Conservation (phyloP, 1,284 basidiomycete genomes). For the Apiotrichum mycotoxinovorans region DNA sequence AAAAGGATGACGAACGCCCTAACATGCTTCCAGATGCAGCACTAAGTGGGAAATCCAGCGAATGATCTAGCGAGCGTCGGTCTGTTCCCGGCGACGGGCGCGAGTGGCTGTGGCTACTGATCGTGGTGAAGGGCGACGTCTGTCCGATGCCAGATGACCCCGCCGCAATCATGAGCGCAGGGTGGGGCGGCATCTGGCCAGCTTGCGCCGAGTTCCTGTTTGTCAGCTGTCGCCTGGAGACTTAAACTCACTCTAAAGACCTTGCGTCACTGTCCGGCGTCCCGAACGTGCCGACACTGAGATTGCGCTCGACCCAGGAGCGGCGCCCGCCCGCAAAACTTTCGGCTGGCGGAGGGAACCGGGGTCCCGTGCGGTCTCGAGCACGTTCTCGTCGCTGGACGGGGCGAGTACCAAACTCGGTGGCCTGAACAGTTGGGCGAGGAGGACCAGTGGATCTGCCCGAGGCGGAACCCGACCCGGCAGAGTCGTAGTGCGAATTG, state of each 20-base stretch:
- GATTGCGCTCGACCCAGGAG: constrained; percentile 8
- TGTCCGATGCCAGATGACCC: background rate
- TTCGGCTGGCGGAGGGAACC: background rate
- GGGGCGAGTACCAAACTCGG: constrained; percentile 14
- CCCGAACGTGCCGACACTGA: constrained; percentile 18
- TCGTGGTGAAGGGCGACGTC: background rate
- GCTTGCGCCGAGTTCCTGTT: background rate
- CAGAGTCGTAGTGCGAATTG: constrained; percentile 12
- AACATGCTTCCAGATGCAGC: background rate
- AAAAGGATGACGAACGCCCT: background rate
- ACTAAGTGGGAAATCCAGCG: too few species aligned
- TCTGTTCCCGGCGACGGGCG: background rate
- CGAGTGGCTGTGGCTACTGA: background rate
- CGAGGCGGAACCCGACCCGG: constrained; percentile 6
- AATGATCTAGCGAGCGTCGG: too few species aligned
- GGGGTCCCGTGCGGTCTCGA: background rate
- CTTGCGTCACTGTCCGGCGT: background rate
- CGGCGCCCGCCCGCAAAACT: background rate
- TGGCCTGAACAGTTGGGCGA: background rate
- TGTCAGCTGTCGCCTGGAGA: background rate
- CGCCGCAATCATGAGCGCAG: background rate
- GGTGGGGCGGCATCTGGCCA: background rate
- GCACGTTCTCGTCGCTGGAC: background rate
- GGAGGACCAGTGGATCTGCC: background rate
- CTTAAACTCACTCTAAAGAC: background rate